Evolutionary conservation across 345 rosid species (phyloP).

Genomic region (Brassica cretica): DNA sequence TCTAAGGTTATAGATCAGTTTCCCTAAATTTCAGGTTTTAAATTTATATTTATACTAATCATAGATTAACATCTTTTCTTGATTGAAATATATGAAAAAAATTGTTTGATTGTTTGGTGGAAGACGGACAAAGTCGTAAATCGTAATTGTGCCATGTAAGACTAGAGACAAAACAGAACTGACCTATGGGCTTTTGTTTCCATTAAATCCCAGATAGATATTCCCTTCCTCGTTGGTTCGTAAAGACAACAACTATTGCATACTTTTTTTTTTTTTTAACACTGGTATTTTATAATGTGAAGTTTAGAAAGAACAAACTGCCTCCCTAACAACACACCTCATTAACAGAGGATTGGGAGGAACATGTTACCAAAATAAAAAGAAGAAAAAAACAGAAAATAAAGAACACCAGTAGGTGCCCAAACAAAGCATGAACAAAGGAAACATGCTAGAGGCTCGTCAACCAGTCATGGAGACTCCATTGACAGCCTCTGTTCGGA

Average conservation of each 20-base stretch:
- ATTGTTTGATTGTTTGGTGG: not conserved
- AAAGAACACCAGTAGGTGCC: too few species aligned
- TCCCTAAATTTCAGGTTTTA: not conserved
- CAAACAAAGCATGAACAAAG: too few species aligned
- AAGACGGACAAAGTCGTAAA: slow-evolving; percentile 12
- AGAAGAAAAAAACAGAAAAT: too few species aligned
- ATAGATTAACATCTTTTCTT: not conserved
- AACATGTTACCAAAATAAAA: too few species aligned
- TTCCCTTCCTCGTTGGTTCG: slow-evolving; percentile 42
- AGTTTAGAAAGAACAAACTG: too few species aligned
- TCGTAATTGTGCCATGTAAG: slow-evolving; percentile 1
- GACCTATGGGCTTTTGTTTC: slow-evolving; percentile 11
- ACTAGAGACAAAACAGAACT: slow-evolving; percentile 24
- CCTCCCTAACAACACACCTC: too few species aligned
- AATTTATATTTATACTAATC: not conserved
- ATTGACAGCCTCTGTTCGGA: too few species aligned
- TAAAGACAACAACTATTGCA: slow-evolving; percentile 32
- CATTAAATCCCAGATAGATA: slow-evolving; percentile 24
- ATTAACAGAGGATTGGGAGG: too few species aligned
- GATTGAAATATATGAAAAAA: not conserved
- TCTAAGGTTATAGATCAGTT: not conserved
- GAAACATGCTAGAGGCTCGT: too few species aligned
- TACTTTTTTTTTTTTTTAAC: too few species aligned
- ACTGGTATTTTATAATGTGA: too few species aligned
- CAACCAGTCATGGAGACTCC: too few species aligned